These are phyloP conservation scores for Penicillium italicum DNA, from an alignment of 2,329 filamentous ascomycete genomes.

Conservation along the genomic window DNA sequence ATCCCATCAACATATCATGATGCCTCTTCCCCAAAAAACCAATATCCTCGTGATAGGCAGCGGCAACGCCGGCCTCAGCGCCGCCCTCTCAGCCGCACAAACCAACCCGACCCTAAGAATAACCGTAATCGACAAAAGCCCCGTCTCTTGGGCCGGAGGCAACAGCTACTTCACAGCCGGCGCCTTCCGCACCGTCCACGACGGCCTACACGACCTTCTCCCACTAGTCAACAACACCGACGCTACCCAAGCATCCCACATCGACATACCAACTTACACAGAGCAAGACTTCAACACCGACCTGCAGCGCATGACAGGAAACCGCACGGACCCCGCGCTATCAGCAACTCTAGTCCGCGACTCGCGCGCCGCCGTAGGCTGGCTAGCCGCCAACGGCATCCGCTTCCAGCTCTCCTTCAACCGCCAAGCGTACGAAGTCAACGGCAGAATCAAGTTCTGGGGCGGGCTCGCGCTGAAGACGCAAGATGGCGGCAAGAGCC, in stretches of 20 bases:
- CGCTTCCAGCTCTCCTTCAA: slow-evolving; percentile 61
- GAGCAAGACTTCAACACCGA: slow-evolving; percentile 54
- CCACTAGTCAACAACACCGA: slow-evolving; percentile 60
- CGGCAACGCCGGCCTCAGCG: slow-evolving; percentile 62
- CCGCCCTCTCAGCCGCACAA: slow-evolving; percentile 55
- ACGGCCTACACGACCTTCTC: slow-evolving; percentile 55
- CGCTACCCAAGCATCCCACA: slow-evolving; percentile 44
- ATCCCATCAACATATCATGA: not conserved
- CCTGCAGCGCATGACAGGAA: slow-evolving; percentile 54
- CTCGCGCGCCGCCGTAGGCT: slow-evolving; percentile 51
- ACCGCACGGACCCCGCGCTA: slow-evolving; percentile 52
- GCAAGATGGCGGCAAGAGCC: slow-evolving; percentile 57
- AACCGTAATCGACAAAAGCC: slow-evolving; percentile 59
- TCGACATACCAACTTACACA: slow-evolving; percentile 60
- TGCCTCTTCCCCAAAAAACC: not conserved
- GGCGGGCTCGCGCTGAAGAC: slow-evolving; percentile 61
- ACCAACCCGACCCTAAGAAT: slow-evolving; percentile 42
- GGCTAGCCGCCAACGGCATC: slow-evolving; percentile 55
- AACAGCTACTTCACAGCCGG: slow-evolving; percentile 65
- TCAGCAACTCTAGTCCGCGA: slow-evolving; percentile 51
- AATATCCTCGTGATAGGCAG: slow-evolving; percentile 55
- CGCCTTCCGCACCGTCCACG: slow-evolving; percentile 57
- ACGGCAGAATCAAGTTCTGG: slow-evolving; percentile 62
- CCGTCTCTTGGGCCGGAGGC: slow-evolving; percentile 57
- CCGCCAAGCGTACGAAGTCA: slow-evolving; percentile 62